These are phyloP conservation scores for Populus euphratica DNA, from an alignment of 345 rosid genomes.

Conservation along the genomic window DNA sequence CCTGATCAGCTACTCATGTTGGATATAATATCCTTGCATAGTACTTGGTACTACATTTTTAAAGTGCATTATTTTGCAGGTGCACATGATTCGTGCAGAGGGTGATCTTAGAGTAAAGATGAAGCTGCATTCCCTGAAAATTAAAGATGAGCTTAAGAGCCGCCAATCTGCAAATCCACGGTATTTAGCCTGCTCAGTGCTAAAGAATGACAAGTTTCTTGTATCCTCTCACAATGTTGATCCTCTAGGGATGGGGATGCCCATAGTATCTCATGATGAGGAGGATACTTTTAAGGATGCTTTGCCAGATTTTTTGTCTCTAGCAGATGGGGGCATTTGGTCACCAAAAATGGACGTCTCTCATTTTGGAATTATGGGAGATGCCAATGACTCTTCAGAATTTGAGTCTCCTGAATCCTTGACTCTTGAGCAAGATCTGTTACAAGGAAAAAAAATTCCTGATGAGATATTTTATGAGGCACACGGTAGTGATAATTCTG, in stretches of 20 bases:
- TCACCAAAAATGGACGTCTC: conserved; percentile 42
- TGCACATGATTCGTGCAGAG: conserved; percentile 62
- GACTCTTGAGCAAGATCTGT: conserved; percentile 41
- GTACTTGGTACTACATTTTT: background rate
- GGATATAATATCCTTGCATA: background rate
- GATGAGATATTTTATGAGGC: conserved; percentile 86
- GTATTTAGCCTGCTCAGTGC: conserved; percentile 77
- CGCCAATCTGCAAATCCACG: conserved; percentile 45
- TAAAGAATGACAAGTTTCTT: conserved; percentile 50
- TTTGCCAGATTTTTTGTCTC: conserved; percentile 74
- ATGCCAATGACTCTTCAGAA: conserved; percentile 34
- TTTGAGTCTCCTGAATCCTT: conserved; percentile 50
- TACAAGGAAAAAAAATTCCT: conserved; percentile 49
- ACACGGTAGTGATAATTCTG: conserved; percentile 61
- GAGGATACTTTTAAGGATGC: conserved; percentile 88
- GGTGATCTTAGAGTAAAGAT: conserved; percentile 66
- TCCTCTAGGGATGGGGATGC: conserved; percentile 37
- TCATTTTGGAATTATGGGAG: conserved; percentile 41
- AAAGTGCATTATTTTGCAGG: conserved; percentile 39
- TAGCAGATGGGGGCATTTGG: conserved; percentile 49
- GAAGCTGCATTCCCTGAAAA: conserved; percentile 85
- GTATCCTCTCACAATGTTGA: conserved; percentile 33
- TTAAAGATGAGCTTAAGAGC: conserved; percentile 90
- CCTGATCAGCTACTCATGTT: background rate
- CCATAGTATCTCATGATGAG: conserved; percentile 53